Conservation (phyloP, 495 filamentous ascomycete species). For the Cladorrhinum samala region DNA sequence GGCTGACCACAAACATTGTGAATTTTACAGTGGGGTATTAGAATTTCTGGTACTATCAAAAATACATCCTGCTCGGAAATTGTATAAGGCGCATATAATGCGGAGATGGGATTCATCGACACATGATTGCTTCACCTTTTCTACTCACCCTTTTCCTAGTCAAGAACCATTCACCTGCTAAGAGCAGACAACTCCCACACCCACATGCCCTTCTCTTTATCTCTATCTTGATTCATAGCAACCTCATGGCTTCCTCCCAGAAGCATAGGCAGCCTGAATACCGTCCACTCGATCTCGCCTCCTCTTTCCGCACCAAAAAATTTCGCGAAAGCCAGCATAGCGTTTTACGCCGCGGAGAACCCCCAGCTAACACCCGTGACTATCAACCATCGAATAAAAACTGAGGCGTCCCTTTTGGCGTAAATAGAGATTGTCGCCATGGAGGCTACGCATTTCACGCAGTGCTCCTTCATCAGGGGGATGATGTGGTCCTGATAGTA, state of each 20-base stretch:
- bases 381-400: neutral
- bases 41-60: no score
- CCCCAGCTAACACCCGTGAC: conserved; percentile 2
- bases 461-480: conserved; percentile 14
- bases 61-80: no score
- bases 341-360: neutral
- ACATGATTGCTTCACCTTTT: no score
- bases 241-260: conserved; percentile 14
- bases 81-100: no score
- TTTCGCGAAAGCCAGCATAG: conserved; percentile 3
- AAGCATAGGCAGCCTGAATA: conserved; percentile 15
- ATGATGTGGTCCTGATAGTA: conserved; percentile 11
- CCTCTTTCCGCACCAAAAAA: conserved; percentile 10
- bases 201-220: conserved; percentile 1
- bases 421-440: conserved; percentile 14
- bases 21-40: no score
- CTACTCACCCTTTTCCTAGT: neutral
- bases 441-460: conserved; percentile 12
- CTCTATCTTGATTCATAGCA: conserved; percentile 16
- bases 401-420: neutral
- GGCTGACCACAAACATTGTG: no score
- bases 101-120: no score
- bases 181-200: neutral
- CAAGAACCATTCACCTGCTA: neutral
- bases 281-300: conserved; percentile 17